Conservation (phyloP, 768 basidiomycete genomes). For the Clitopilus hobsonii region DNA sequence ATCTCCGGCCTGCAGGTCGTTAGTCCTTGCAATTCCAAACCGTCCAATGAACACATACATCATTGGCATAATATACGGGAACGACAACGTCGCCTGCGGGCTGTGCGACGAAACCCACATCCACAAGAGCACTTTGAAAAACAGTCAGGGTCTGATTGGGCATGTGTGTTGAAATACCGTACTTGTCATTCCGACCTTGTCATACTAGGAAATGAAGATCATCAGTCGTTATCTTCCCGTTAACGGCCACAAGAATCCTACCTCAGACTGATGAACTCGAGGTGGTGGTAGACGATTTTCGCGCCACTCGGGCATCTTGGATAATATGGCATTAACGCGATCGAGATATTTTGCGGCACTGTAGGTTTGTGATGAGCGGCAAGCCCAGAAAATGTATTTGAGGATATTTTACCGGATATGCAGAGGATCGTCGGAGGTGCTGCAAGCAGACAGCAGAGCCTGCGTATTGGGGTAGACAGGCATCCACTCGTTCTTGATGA, state of each 20-base stretch:
- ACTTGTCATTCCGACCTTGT: conserved; percentile 87
- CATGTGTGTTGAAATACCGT: conserved; percentile 18
- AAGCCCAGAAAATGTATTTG: background rate
- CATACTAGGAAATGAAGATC: conserved; percentile 47
- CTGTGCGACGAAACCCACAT: conserved; percentile 75
- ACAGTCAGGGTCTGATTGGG: conserved; percentile 11
- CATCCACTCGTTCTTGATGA: conserved; percentile 60
- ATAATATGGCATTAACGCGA: conserved; percentile 52
- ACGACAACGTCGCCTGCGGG: conserved; percentile 66
- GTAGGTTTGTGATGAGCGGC: conserved; percentile 1
- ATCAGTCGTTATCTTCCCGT: conserved; percentile 4
- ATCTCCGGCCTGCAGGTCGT: conserved; percentile 65
- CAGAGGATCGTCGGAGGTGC: conserved; percentile 49
- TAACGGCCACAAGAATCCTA: conserved; percentile 16
- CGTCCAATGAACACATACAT: conserved; percentile 49
- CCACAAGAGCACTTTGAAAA: conserved; percentile 66
- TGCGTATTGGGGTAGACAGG: conserved; percentile 57
- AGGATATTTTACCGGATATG: conserved; percentile 42
- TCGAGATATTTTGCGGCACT: conserved; percentile 42
- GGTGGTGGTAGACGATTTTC: conserved; percentile 80
- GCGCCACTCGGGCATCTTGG: conserved; percentile 63
- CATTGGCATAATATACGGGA: conserved; percentile 73
- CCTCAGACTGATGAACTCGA: conserved; percentile 78
- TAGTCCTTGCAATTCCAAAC: background rate
- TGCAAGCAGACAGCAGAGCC: conserved; percentile 55